These are phyloP conservation scores for Penicillium oxalicum DNA, from an alignment of 2,329 filamentous ascomycete genomes.

Conservation along the genomic window DNA sequence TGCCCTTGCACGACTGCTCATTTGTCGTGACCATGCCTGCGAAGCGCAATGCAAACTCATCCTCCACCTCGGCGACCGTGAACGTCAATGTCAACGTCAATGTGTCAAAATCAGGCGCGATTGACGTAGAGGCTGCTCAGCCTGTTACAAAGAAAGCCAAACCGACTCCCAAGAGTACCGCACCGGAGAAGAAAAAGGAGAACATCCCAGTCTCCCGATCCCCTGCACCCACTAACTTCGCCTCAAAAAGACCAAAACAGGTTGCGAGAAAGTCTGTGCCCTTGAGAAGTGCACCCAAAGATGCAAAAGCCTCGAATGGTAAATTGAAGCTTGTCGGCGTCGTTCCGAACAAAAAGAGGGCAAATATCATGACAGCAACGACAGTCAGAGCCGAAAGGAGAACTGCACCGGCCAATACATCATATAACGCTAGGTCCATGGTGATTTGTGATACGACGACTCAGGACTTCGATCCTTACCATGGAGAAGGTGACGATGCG, in stretches of 20 bases:
- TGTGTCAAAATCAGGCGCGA: background rate
- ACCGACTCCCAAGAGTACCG: background rate
- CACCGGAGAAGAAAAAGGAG: background rate
- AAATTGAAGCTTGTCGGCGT: slow-evolving; percentile 30
- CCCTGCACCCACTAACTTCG: background rate
- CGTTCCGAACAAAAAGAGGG: background rate
- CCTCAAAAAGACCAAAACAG: background rate
- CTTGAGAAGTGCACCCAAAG: background rate
- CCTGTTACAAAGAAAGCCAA: background rate
- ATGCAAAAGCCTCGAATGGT: slow-evolving; percentile 12
- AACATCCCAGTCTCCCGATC: background rate
- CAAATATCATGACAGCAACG: no score
- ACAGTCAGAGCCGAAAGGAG: no score
- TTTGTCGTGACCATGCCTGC: background rate
- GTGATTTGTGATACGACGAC: no score
- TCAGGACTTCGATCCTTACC: no score
- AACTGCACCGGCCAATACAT: no score
- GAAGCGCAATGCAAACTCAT: slow-evolving; percentile 1
- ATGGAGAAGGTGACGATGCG: no score
- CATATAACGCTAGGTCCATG: no score
- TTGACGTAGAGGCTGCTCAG: background rate
- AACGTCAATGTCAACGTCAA: slow-evolving; percentile 5
- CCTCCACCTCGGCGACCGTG: background rate
- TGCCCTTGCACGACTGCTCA: no score
- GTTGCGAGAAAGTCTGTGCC: background rate